Conservation (phyloP, 2,329 filamentous ascomycete species). For the Fonsecaea nubica region DNA sequence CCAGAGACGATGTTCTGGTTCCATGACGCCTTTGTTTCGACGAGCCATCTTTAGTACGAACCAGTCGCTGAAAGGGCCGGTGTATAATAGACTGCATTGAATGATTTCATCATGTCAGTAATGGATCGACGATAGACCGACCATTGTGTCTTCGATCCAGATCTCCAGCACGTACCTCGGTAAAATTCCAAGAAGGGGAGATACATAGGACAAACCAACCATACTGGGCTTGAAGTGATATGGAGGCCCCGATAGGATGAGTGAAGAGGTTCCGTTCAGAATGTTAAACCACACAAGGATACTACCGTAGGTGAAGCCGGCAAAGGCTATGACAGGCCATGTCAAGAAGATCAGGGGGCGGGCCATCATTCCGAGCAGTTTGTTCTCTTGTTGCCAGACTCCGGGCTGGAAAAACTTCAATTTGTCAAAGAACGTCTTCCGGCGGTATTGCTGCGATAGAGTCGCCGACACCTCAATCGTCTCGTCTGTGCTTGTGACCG, state of each 20-base stretch:
- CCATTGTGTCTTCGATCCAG: too few species aligned
- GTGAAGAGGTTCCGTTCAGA: slow-evolving; percentile 50
- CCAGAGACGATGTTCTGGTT: slow-evolving; percentile 42
- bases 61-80: slow-evolving; percentile 39
- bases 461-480: too few species aligned
- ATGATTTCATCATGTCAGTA: too few species aligned
- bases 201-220: slow-evolving; percentile 49
- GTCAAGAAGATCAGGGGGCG: slow-evolving; percentile 39
- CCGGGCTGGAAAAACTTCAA: slow-evolving; percentile 3
- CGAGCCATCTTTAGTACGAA: slow-evolving; percentile 37
- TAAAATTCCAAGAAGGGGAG: slow-evolving; percentile 35
- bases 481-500: too few species aligned
- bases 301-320: slow-evolving; percentile 50
- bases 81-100: slow-evolving; percentile 5
- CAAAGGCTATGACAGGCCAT: slow-evolving; percentile 49
- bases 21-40: slow-evolving; percentile 39
- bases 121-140: too few species aligned
- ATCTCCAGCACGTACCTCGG: slow-evolving; percentile 11
- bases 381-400: slow-evolving; percentile 19
- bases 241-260: slow-evolving; percentile 45
- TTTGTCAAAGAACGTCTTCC: slow-evolving; percentile 29
- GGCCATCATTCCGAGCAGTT: slow-evolving; percentile 26
- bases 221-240: slow-evolving; percentile 50
- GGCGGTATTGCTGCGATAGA: neutral
- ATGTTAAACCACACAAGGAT: slow-evolving; percentile 53